Percentiles rank a stretch among this genome's conserved stretches.
phyloP scores from a whole-genome alignment of 202 grass and related monocot species.

The Digitaria exilis region DNA sequence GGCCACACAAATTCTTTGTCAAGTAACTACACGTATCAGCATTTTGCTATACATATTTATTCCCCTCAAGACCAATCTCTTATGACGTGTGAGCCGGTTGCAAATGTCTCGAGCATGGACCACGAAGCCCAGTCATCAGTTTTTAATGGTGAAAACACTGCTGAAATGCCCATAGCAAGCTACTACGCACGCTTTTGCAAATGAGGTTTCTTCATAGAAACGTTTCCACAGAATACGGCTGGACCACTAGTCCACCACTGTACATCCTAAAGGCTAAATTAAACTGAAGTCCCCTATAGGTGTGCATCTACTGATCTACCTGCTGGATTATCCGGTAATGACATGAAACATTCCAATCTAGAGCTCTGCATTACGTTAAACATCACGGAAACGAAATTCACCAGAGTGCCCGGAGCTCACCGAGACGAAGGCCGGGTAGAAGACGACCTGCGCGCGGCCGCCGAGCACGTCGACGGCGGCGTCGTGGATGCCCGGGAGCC shows the following conservation, averaged over 20 bases:
- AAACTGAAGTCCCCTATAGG: no score
- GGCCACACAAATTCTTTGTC: not conserved
- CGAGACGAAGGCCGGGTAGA: constrained; percentile 78
- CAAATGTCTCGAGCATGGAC: not conserved
- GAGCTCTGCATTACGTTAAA: not conserved
- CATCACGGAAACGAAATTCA: not conserved
- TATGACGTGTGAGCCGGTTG: no score
- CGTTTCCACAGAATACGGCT: no score
- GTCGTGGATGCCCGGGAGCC: constrained; percentile 84
- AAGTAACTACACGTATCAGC: not conserved
- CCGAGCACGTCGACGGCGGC: constrained; percentile 84
- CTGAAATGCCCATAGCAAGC: not conserved
- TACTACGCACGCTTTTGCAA: not conserved
- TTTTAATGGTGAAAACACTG: not conserved
- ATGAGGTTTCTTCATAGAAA: not conserved
- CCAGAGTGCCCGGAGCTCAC: constrained; percentile 45
- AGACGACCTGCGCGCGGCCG: constrained; percentile 74
- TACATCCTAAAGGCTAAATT: no score
- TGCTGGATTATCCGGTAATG: not conserved
- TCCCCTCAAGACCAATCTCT: not conserved
- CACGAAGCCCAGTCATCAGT: not conserved
- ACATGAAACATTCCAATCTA: constrained; percentile 1
- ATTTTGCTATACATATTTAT: not conserved
- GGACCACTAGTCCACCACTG: no score
- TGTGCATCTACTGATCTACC: not conserved